Percentiles rank a stretch among this genome's conserved stretches.
These are phyloP conservation scores for Boletus sp. DNA, from an alignment of 768 basidiomycete species.

Conservation along the genomic window DNA sequence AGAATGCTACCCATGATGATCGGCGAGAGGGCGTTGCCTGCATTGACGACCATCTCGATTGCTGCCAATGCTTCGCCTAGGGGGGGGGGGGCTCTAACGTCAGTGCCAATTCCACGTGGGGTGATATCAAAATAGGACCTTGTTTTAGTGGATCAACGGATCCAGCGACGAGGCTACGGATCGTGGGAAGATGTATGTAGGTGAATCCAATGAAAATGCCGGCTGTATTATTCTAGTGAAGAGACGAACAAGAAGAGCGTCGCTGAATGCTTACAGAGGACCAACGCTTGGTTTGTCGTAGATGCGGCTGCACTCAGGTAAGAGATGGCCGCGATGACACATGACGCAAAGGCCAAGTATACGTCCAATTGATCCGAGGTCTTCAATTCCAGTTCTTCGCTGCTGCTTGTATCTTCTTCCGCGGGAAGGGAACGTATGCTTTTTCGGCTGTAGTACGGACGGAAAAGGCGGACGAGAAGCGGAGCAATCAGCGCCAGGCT, in stretches of 20 bases:
- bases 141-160: conserved; percentile 29
- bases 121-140: conserved; percentile 9
- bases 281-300: conserved; percentile 1
- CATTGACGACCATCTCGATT: conserved; percentile 24
- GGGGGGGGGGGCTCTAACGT: neutral
- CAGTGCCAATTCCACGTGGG: neutral
- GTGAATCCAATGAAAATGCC: conserved; percentile 16
- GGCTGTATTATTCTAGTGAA: conserved; percentile 13
- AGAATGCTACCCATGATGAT: conserved; percentile 31
- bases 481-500: conserved; percentile 22
- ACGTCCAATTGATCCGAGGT: conserved; percentile 30
- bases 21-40: conserved; percentile 24
- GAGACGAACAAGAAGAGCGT: neutral
- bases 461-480: conserved; percentile 21
- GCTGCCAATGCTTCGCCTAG: conserved; percentile 30
- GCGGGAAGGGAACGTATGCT: neutral
- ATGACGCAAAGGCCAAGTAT: conserved; percentile 25
- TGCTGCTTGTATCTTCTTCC: neutral
- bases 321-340: conserved; percentile 11
- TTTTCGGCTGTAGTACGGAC: conserved; percentile 22
- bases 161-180: conserved; percentile 24
- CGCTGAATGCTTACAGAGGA: conserved; percentile 11
- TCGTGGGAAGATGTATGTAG: conserved; percentile 15
- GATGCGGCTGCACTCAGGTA: conserved; percentile 14
- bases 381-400: neutral